Percentiles rank a stretch among this genome's conserved stretches.
These are phyloP conservation scores for Euphorbia peplus DNA, from an alignment of 345 rosid species.

Conservation along the genomic window DNA sequence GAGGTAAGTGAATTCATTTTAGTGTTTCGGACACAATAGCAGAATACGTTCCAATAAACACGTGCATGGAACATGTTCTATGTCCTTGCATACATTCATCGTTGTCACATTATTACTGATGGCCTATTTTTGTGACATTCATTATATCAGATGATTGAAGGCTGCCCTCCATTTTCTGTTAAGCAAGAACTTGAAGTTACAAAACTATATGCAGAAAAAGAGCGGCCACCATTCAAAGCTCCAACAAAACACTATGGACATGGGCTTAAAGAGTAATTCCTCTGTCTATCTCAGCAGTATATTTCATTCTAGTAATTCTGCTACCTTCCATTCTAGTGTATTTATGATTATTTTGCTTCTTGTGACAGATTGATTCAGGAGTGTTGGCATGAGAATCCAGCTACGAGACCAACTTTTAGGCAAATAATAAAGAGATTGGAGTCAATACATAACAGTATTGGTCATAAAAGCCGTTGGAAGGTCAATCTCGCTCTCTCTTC, in stretches of 20 bases:
- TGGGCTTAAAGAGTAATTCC: conserved; percentile 74
- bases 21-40: neutral
- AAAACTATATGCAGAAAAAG: conserved; percentile 42
- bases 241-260: conserved; percentile 69
- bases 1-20: conserved; percentile 46
- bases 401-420: conserved; percentile 76
- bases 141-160: conserved; percentile 75
- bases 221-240: conserved; percentile 69
- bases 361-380: conserved; percentile 75
- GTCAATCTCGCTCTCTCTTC: conserved; percentile 24
- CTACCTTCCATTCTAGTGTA: neutral
- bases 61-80: neutral
- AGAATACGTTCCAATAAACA: neutral
- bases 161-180: conserved; percentile 62
- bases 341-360: conserved; percentile 1
- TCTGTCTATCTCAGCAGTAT: conserved; percentile 8
- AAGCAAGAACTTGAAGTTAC: conserved; percentile 66
- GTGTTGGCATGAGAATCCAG: conserved; percentile 82
- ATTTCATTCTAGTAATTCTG: neutral
- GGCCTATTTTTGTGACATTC: conserved; percentile 17
- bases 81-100: neutral
- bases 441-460: conserved; percentile 41
- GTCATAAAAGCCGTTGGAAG: conserved; percentile 82
- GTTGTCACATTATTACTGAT: neutral
- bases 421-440: conserved; percentile 64